Evolutionary conservation across 164 flowering plant genomes (phyloP).

Genomic region (Macadamia integrifolia): DNA sequence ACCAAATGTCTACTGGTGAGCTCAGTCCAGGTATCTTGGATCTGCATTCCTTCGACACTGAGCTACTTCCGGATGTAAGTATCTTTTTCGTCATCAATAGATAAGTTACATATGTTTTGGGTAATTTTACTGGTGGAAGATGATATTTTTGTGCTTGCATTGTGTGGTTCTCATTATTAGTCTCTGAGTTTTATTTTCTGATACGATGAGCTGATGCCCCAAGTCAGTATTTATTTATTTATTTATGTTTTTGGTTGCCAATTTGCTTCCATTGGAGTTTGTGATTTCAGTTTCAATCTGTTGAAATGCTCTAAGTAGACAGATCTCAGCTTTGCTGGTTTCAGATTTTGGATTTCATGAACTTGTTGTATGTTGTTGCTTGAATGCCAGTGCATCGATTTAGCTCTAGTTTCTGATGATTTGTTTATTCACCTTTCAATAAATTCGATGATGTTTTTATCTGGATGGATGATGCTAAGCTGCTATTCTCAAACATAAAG

Average conservation of each 20-base stretch:
- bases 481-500: too few species aligned
- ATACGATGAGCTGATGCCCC: neutral
- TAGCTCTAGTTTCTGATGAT: too few species aligned
- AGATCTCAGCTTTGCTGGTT: too few species aligned
- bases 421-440: too few species aligned
- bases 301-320: neutral
- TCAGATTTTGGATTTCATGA: too few species aligned
- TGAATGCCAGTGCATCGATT: too few species aligned
- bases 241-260: too few species aligned
- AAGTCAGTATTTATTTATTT: neutral
- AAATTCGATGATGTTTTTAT: too few species aligned
- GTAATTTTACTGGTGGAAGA: neutral
- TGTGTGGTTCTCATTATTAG: neutral
- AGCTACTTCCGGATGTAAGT: slow-evolving; percentile 70
- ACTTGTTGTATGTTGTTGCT: too few species aligned
- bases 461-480: too few species aligned
- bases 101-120: neutral
- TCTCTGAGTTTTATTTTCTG: neutral
- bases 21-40: slow-evolving; percentile 89
- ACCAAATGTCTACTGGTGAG: slow-evolving; percentile 46
- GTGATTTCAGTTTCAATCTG: neutral
- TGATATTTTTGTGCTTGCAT: neutral
- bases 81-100: neutral
- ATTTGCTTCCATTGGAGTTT: neutral
- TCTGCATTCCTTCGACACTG: slow-evolving; percentile 89